Conservation (phyloP, 495 filamentous ascomycete species). For the Cercophora newfieldiana region DNA sequence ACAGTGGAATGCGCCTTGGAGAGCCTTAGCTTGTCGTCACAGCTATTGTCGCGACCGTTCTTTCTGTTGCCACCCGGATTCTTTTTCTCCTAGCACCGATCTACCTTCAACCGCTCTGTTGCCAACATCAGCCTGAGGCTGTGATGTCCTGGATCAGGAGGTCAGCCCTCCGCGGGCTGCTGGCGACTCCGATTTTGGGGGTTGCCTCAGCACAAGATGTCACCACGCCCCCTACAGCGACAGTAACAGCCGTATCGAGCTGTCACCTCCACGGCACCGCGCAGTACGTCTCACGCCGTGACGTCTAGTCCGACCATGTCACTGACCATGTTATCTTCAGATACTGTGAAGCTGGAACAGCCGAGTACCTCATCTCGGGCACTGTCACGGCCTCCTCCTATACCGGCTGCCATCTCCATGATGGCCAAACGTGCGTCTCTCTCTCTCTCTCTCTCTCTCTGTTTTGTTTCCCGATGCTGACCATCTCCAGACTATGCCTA, state of each 20-base stretch:
- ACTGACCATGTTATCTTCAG: constrained; percentile 1
- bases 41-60: not conserved
- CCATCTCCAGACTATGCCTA: constrained; percentile 11
- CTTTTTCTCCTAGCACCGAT: not conserved
- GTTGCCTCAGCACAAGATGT: constrained; percentile 8
- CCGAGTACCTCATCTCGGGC: constrained; percentile 21
- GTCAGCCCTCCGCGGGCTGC: constrained; percentile 20
- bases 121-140: not conserved
- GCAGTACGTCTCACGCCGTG: not conserved
- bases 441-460: not conserved
- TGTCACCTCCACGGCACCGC: constrained; percentile 19
- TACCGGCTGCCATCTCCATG: constrained; percentile 18
- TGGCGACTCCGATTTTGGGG: constrained; percentile 12
- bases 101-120: not conserved
- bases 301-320: not conserved
- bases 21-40: not conserved
- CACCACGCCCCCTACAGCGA: constrained; percentile 5
- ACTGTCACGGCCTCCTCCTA: constrained; percentile 18
- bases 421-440: constrained; percentile 16
- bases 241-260: constrained; percentile 23
- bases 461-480: not conserved
- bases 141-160: constrained; percentile 20
- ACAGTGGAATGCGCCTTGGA: too few species aligned
- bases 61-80: not conserved
- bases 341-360: constrained; percentile 18